A percentile compares a stretch with the other conserved stretches of the same genome.
Conservation (phyloP, 108 stramenopile genomes). For the Nannochloropsis salina region DNA sequence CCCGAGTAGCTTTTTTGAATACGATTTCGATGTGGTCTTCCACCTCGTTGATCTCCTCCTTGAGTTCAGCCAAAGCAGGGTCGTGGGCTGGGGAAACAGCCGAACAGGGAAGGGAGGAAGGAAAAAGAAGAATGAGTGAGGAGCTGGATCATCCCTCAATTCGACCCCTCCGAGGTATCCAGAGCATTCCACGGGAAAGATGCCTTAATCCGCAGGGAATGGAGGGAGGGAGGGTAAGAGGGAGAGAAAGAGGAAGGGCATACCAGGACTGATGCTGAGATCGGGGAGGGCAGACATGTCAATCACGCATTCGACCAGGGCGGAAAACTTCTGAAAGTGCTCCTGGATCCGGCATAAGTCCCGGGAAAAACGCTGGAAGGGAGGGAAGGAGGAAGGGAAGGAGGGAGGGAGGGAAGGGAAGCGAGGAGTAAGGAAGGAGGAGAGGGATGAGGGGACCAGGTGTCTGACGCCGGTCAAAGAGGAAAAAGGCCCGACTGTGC, state of each 20-base stretch:
- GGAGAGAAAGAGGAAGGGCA: neutral
- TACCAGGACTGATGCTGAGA: conserved; percentile 61
- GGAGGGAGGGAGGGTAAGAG: neutral
- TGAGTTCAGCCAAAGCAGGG: conserved; percentile 63
- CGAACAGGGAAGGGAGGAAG: neutral
- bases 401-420: neutral
- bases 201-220: neutral
- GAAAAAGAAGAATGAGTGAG: neutral
- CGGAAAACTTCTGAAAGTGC: conserved; percentile 1
- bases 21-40: conserved; percentile 63
- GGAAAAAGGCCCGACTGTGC: too few species aligned
- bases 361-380: neutral
- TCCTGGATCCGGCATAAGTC: too few species aligned
- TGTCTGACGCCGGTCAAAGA: too few species aligned
- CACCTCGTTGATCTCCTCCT: conserved; percentile 61
- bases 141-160: neutral
- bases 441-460: neutral
- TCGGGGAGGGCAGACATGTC: conserved; percentile 59
- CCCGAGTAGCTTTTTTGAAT: conserved; percentile 52
- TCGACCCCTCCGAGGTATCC: neutral
- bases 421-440: neutral
- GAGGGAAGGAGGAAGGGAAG: neutral
- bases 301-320: conserved; percentile 47
- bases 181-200: neutral
- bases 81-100: conserved; percentile 36